These are phyloP conservation scores for Cystobasidium pallidum DNA, from an alignment of 1,284 basidiomycete genomes.

Conservation along the genomic window DNA sequence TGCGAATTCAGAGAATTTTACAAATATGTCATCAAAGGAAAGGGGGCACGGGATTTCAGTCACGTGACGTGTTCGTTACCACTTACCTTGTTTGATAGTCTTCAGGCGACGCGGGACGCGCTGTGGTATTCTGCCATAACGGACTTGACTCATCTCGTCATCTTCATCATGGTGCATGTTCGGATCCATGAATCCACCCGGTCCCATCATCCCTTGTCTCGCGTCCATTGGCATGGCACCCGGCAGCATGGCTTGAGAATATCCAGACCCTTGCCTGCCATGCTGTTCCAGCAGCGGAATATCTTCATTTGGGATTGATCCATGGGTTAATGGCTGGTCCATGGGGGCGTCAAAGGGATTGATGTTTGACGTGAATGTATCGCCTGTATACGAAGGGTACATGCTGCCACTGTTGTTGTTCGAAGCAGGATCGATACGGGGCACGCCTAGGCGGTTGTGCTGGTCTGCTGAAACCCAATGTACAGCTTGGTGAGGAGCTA, in stretches of 20 bases:
- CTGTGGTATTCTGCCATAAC: constrained; percentile 82
- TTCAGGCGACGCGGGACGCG: constrained; percentile 82
- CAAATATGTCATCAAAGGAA: neutral
- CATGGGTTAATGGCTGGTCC: constrained; percentile 23
- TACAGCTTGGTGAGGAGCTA: constrained; percentile 25
- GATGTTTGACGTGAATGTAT: constrained; percentile 18
- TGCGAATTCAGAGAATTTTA: neutral
- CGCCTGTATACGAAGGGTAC: constrained; percentile 40
- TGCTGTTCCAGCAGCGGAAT: constrained; percentile 34
- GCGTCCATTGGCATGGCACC: constrained; percentile 13
- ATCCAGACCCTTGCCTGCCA: constrained; percentile 27
- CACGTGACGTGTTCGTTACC: neutral
- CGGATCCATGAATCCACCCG: constrained; percentile 39
- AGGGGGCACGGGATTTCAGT: neutral
- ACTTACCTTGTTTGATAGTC: constrained; percentile 73
- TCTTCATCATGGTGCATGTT: constrained; percentile 28
- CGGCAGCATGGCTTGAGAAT: constrained; percentile 19
- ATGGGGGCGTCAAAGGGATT: constrained; percentile 42
- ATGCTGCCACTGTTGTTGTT: neutral
- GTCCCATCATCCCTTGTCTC: constrained; percentile 12
- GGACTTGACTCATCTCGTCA: constrained; percentile 57
- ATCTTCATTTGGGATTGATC: constrained; percentile 28
- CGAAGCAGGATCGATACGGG: neutral
- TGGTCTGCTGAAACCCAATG: constrained; percentile 32
- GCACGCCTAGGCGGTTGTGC: constrained; percentile 17